A percentile compares a stretch with the other conserved stretches of the same genome.
Conservation (phyloP, 2,329 filamentous ascomycete species). For the Aureobasidium leucospermi region DNA sequence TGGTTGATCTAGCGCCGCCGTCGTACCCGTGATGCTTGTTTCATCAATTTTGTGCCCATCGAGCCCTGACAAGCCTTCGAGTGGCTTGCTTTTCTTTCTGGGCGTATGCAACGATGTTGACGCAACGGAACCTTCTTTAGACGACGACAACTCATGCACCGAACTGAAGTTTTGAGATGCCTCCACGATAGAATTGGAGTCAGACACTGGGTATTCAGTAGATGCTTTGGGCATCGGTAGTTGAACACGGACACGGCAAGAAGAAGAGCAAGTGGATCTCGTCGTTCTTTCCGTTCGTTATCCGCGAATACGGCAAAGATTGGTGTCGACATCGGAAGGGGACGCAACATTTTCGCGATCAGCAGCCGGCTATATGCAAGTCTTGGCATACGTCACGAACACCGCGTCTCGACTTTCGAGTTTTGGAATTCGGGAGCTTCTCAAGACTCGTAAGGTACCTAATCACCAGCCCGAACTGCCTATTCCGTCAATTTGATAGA, state of each 20-base stretch:
- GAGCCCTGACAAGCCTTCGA: neutral
- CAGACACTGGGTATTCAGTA: neutral
- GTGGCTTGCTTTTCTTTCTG: constrained; percentile 2
- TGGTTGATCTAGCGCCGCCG: neutral
- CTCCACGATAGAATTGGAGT: neutral
- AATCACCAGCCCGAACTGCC: no score
- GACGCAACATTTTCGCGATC: neutral
- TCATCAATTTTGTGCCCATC: neutral
- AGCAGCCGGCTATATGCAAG: neutral
- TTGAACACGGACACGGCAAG: neutral
- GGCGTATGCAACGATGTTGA: no score
- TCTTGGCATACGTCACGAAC: neutral
- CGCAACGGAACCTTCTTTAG: neutral
- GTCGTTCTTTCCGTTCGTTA: neutral
- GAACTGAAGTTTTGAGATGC: no score
- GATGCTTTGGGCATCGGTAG: neutral
- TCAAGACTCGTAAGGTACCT: no score
- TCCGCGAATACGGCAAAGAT: neutral
- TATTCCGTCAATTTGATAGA: no score
- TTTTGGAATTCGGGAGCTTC: no score
- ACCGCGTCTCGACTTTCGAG: neutral
- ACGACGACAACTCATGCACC: no score
- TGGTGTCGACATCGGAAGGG: neutral
- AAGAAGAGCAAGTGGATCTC: neutral
- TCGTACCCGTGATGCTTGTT: constrained; percentile 8